Evolutionary conservation across 2,329 filamentous ascomycete species (phyloP), one percentile per base, ranked within the genome.

Genomic region (Diaporthe amygdali): DNA sequence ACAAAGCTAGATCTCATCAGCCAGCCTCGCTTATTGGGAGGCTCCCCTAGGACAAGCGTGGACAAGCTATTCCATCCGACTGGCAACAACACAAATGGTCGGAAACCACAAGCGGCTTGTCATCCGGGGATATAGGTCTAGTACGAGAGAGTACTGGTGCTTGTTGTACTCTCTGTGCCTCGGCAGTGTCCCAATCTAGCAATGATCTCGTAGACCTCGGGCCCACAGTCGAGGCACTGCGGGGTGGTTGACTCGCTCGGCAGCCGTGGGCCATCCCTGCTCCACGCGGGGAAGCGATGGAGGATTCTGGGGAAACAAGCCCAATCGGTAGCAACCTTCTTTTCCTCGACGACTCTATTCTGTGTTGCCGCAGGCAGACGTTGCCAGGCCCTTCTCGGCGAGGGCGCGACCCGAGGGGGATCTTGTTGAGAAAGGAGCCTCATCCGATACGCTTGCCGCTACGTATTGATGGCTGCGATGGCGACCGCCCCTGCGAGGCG

Each of bases 391-490:
- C 15, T 32, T 32, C 41, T 63, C 20, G 41, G 56, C 56, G 56
- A n/a, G 56, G 56, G 27, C 17, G 46, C 56, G 3, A 34, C 34
- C 56, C 56, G 41, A 20, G 44, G 20, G 41, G 17, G 12, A 34
- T n/a, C 17, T 12, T 8, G 59, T 37, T 37, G 59, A 10, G n/a
- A 64, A 25, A n/a, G 59, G 59, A 49, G 59, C 59, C 41, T 49
- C 59, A 64, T 64, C 59, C 59, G 59, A 64, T 46, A n/a, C 27
- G 59, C 27, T 41, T 63, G 59, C 59, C 59, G 59, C 39, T 63
- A 20, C 41, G 41, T 25, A 34, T 15, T 47, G 41, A 44, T 63
- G 59, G 44, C 59, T 49, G 59, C 30, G 30, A 64, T 34, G 41
- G 59, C 59, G 37, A 39, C 37, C 37, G 37, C 37, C 37, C 59